phyloP scores from a whole-genome alignment of 768 basidiomycete species.

The Pilatotrama ljubarskyi region DNA sequence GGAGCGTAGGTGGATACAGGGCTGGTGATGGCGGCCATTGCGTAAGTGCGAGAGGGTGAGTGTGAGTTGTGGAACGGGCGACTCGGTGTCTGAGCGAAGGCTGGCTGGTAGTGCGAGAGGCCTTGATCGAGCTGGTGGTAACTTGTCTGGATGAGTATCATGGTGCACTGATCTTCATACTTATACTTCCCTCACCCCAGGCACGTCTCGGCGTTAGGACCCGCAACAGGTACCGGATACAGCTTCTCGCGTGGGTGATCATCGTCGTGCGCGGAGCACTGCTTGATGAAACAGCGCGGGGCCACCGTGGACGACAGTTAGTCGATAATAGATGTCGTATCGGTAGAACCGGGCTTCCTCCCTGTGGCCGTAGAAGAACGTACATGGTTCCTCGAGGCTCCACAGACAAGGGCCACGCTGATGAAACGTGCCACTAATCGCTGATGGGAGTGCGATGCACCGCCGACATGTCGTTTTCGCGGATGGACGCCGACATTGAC shows the following conservation, averaged over 20 bases:
- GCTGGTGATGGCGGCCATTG: not conserved
- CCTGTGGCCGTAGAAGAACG: not conserved
- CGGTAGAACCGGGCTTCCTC: too few species aligned
- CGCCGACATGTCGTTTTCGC: not conserved
- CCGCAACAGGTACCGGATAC: too few species aligned
- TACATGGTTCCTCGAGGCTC: not conserved
- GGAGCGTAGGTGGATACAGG: too few species aligned
- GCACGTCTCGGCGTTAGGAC: not conserved
- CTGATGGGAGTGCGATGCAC: not conserved
- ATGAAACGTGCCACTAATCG: not conserved
- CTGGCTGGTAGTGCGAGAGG: too few species aligned
- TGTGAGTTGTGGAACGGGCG: not conserved
- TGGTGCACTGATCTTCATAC: not conserved
- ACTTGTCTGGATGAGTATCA: not conserved
- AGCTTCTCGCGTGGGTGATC: too few species aligned
- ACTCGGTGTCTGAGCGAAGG: not conserved
- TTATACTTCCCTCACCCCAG: not conserved
- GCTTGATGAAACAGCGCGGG: too few species aligned
- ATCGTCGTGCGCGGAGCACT: too few species aligned
- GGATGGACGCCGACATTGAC: not conserved
- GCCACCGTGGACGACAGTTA: too few species aligned
- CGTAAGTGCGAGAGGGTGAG: not conserved
- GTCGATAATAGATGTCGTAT: too few species aligned
- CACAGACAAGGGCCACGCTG: not conserved
- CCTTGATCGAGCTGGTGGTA: not conserved